Percentiles rank a stretch among this genome's conserved stretches.
Conservation (phyloP, 78 protist species). For the Cavenderia fasciculata region DNA sequence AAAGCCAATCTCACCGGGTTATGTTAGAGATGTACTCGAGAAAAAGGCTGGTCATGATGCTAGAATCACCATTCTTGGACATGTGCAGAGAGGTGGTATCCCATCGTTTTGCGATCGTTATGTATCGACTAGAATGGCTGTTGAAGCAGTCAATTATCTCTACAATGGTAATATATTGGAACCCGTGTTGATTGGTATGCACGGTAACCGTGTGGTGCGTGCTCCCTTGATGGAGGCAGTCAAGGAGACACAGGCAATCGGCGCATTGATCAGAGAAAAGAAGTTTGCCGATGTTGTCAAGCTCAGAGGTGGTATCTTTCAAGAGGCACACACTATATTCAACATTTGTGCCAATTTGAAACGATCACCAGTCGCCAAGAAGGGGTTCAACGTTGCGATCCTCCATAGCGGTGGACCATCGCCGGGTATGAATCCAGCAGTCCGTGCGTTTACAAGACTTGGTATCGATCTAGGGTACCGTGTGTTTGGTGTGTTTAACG, state of each 20-base stretch:
- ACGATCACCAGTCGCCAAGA: background rate
- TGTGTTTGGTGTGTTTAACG: slow-evolving; percentile 70
- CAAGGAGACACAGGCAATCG: slow-evolving; percentile 74
- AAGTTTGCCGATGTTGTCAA: slow-evolving; percentile 72
- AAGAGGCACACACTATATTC: slow-evolving; percentile 39
- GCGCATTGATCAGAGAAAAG: slow-evolving; percentile 16
- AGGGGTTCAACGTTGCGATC: slow-evolving; percentile 23
- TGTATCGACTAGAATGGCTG: slow-evolving; percentile 56
- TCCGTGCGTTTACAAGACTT: slow-evolving; percentile 65
- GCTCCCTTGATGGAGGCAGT: slow-evolving; percentile 83
- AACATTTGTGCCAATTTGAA: slow-evolving; percentile 22
- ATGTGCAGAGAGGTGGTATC: slow-evolving; percentile 90
- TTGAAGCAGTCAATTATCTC: slow-evolving; percentile 71
- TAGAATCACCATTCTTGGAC: slow-evolving; percentile 88
- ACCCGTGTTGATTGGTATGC: slow-evolving; percentile 78
- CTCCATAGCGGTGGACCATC: slow-evolving; percentile 88
- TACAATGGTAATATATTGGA: background rate
- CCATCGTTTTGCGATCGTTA: slow-evolving; percentile 86
- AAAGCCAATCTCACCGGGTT: slow-evolving; percentile 51
- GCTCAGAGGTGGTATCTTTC: slow-evolving; percentile 73
- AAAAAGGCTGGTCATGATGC: slow-evolving; percentile 72
- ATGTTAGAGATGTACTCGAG: slow-evolving; percentile 21
- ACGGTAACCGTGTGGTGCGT: slow-evolving; percentile 10
- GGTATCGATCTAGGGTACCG: slow-evolving; percentile 67
- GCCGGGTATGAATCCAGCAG: slow-evolving; percentile 89